Conservation (phyloP, 495 filamentous ascomycete species). For the Cladorrhinum samala region DNA sequence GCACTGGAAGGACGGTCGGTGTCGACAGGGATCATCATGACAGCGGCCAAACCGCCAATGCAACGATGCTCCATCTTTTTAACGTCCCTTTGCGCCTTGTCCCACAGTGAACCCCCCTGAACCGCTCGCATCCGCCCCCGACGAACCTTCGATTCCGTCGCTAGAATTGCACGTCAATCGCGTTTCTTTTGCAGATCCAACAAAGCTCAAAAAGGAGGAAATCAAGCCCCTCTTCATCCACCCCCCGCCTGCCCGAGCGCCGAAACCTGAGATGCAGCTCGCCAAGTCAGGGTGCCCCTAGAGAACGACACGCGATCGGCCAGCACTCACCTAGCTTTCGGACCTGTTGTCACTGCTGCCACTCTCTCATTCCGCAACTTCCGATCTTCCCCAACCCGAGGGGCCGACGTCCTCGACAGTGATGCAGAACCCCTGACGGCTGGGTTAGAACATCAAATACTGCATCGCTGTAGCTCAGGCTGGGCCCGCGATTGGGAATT, state of each 20-base stretch:
- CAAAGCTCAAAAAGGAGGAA: not conserved
- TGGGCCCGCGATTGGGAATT: too few species aligned
- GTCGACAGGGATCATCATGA: slow-evolving; percentile 1
- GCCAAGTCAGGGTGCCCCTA: not conserved
- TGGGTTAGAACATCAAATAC: too few species aligned
- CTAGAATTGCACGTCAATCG: not conserved
- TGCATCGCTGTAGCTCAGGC: too few species aligned
- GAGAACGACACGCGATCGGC: not conserved
- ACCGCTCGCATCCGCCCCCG: slow-evolving; percentile 1
- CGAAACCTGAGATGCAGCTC: not conserved
- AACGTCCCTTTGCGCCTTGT: not conserved
- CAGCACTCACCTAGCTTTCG: not conserved
- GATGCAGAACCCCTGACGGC: too few species aligned
- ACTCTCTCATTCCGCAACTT: not conserved
- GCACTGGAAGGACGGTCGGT: not conserved
- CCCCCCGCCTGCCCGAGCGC: not conserved
- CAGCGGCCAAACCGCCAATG: slow-evolving; percentile 1
- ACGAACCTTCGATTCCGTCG: not conserved
- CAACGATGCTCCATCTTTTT: slow-evolving; percentile 7
- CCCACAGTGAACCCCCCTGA: slow-evolving; percentile 6
- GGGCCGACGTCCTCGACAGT: too few species aligned
- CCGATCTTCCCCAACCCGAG: too few species aligned
- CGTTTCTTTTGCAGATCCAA: not conserved
- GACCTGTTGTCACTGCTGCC: not conserved
- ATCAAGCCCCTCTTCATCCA: not conserved